Conservation (phyloP, 192 early-diverging fungal species). For the Lobosporangium transversale region DNA sequence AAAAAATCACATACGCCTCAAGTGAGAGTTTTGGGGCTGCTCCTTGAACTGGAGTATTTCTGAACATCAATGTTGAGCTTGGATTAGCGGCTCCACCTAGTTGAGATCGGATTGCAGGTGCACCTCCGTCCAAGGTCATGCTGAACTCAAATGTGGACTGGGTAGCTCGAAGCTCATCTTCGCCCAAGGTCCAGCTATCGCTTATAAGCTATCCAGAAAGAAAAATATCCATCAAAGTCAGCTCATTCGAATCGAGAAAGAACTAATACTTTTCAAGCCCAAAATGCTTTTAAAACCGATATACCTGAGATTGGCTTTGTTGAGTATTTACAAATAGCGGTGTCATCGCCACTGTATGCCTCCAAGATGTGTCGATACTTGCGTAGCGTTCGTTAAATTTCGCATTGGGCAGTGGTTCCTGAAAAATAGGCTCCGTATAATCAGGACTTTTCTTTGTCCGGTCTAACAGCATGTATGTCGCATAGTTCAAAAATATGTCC, state of each 20-base stretch:
- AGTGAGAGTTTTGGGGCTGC: no score
- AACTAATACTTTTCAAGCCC: no score
- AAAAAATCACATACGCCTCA: no score
- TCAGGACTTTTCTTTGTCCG: conserved; percentile 67
- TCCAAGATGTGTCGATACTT: conserved; percentile 70
- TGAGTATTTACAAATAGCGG: conserved; percentile 68
- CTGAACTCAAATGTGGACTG: conserved; percentile 57
- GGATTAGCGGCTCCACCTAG: conserved; percentile 23
- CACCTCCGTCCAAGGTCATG: conserved; percentile 53
- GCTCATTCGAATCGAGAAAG: no score
- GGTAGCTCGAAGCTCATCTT: conserved; percentile 52
- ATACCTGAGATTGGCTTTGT: conserved; percentile 55
- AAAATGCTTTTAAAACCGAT: no score
- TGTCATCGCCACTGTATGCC: conserved; percentile 62
- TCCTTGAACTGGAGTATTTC: no score
- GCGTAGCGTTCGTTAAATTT: conserved; percentile 67
- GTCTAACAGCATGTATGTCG: conserved; percentile 67
- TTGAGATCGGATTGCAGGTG: conserved; percentile 33
- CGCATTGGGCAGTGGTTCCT: conserved; percentile 70
- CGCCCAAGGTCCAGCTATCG: conserved; percentile 2
- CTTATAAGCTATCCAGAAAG: background rate
- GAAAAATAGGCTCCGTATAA: conserved; percentile 71
- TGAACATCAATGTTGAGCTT: conserved; percentile 36
- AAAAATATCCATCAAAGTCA: background rate
- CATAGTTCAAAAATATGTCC: conserved; percentile 68